Evolutionary conservation across 371 early-diverging fungal species (phyloP).

Genomic region (Chytridium lagenaria): DNA sequence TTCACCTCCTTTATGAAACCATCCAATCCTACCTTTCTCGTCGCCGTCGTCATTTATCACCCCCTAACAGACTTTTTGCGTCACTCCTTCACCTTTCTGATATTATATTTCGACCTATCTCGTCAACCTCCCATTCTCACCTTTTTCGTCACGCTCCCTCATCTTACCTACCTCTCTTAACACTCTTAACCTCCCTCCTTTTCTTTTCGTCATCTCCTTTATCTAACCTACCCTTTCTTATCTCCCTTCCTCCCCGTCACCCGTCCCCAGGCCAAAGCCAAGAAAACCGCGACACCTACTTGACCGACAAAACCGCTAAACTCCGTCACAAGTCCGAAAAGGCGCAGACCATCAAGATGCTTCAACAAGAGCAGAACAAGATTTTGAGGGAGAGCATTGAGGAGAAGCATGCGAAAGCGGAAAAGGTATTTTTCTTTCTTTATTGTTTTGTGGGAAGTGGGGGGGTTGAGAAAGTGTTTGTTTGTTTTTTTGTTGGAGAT

Average conservation of each 20-base stretch:
- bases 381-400: conserved; percentile 37
- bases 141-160: neutral
- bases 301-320: conserved; percentile 29
- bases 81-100: no score
- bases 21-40: no score
- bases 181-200: no score
- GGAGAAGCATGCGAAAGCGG: conserved; percentile 44
- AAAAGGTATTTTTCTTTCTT: conserved; percentile 25
- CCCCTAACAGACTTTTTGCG: no score
- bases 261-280: conserved; percentile 22
- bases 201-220: no score
- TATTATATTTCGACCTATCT: no score
- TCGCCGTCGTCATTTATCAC: no score
- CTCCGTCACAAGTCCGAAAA: conserved; percentile 31
- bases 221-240: neutral
- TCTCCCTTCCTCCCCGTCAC: neutral
- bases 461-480: neutral
- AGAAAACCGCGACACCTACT: conserved; percentile 32
- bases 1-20: no score
- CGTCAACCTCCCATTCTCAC: no score
- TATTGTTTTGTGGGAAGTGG: neutral
- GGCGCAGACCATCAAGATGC: conserved; percentile 20
- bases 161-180: neutral
- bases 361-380: conserved; percentile 28
- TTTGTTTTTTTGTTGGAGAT: neutral